phyloP scores from a whole-genome alignment of 225 moss, liverwort and hornwort species.

The Physcomitrium patens region DNA sequence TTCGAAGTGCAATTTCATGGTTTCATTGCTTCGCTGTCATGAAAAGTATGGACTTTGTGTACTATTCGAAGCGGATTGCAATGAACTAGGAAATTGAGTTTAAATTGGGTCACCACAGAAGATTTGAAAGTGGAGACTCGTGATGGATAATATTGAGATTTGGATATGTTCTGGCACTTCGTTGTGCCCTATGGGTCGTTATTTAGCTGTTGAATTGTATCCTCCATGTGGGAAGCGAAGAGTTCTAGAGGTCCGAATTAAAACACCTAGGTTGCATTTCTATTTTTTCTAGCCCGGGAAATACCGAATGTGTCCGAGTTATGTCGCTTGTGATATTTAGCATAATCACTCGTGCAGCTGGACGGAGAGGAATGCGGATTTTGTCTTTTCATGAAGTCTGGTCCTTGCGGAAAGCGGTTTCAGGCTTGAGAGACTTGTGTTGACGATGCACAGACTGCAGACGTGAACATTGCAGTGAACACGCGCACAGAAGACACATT shows the following conservation, averaged over 20 bases:
- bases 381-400: slow-evolving; percentile 67
- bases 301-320: too few species aligned
- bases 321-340: too few species aligned
- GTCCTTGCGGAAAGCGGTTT: slow-evolving; percentile 62
- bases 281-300: slow-evolving; percentile 3
- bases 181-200: background rate
- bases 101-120: background rate
- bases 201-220: slow-evolving; percentile 3
- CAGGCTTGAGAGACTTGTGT: slow-evolving; percentile 44
- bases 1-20: background rate
- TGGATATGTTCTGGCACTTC: background rate
- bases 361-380: slow-evolving; percentile 70
- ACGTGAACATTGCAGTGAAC: too few species aligned
- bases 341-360: slow-evolving; percentile 10
- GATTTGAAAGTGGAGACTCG: background rate
- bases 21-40: background rate
- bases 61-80: background rate
- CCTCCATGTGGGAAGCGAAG: background rate
- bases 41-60: background rate
- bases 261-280: background rate
- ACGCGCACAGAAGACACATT: too few species aligned
- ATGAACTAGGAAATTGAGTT: background rate
- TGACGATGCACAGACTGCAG: too few species aligned
- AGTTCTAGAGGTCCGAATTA: background rate
- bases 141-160: background rate